Evolutionary conservation across 306 rosid genomes (phyloP), one percentile per base, ranked within the genome.

Genomic region (Fagus sylvatica): DNA sequence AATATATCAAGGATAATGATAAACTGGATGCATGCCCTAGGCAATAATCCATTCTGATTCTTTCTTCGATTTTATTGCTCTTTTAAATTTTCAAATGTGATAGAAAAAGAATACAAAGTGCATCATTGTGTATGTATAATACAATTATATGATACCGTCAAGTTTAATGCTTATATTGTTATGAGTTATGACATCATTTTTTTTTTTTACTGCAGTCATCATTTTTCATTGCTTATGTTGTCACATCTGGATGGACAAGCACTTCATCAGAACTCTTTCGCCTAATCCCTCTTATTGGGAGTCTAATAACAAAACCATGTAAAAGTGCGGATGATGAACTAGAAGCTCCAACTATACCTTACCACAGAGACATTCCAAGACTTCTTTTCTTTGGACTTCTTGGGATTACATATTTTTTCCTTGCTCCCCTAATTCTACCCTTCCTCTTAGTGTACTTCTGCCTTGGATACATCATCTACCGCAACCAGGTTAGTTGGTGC

Each of bases 211-310:
- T 86, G 84, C 64, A 95, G 98, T 92, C 98, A 49, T 95, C 98
- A 11, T 95, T 95, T 86, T 95, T 95, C 79, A 93, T 95, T 61
- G 94, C 98, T 51, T 95, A 93, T 61, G 99, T 95, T 54, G 96
- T 95, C 76, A 93, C 99, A 5, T 82, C 97, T 61, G 99, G 98
- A 85, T 95, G 99, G 99, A 93, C 99, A 28, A 90, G 94, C 55
- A 73, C 84, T 7, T 88, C 92, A 37, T 87, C 98, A 4, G 99
- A 95, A 83, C 96, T 95, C 43, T 85, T 93, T 79, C 95, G 87
- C 62, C 77, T 95, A 57, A 15, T 93, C 62, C 96, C 93, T 76
- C 78, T 91, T 59, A 43, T 93, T 67, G 53, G 81, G 46, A 85
- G 88, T 88, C 82, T 85, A 76, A 76, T 93, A 34, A 87, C 76